Percentiles rank a stretch among this genome's conserved stretches.
These are phyloP conservation scores for Trametes pubescens DNA, from an alignment of 1,284 basidiomycete species.

Conservation along the genomic window DNA sequence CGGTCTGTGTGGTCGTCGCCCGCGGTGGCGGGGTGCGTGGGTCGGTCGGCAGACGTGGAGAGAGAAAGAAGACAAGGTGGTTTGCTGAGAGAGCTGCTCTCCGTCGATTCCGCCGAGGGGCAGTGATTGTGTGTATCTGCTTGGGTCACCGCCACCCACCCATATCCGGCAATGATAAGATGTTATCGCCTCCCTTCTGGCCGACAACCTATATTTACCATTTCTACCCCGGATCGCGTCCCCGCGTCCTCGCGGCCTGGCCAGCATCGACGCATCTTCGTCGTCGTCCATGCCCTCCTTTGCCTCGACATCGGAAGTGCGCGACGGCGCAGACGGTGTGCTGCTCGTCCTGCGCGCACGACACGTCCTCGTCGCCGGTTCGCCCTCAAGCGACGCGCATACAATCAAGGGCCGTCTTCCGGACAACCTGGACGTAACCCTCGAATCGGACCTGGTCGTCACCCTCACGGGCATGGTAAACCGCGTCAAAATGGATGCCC, in stretches of 20 bases:
- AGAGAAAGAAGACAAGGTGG: conserved; percentile 17
- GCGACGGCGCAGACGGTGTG: conserved; percentile 43
- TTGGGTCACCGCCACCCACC: conserved; percentile 36
- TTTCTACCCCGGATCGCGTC: conserved; percentile 4
- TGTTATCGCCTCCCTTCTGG: conserved; percentile 25
- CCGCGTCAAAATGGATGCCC: conserved; percentile 47
- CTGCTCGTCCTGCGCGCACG: conserved; percentile 45
- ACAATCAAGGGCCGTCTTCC: conserved; percentile 51
- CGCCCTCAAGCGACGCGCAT: conserved; percentile 44
- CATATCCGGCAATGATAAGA: conserved; percentile 26
- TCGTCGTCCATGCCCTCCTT: conserved; percentile 49
- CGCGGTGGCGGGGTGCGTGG: conserved; percentile 32
- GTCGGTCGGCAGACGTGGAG: conserved; percentile 22
- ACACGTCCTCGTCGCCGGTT: conserved; percentile 50
- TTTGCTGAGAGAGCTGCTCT: conserved; percentile 20
- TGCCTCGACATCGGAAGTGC: conserved; percentile 43
- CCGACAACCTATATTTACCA: conserved; percentile 2
- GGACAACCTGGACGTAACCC: conserved; percentile 57
- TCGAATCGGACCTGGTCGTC: conserved; percentile 59
- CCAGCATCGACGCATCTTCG: conserved; percentile 1
- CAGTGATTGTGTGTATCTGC: conserved; percentile 42
- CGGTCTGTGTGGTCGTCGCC: conserved; percentile 32
- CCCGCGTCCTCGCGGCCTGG: conserved; percentile 5
- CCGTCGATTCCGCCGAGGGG: conserved; percentile 29
- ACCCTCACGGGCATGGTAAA: conserved; percentile 62